Conservation (phyloP, 2,329 filamentous ascomycete species). For the Didymella lethalis region DNA sequence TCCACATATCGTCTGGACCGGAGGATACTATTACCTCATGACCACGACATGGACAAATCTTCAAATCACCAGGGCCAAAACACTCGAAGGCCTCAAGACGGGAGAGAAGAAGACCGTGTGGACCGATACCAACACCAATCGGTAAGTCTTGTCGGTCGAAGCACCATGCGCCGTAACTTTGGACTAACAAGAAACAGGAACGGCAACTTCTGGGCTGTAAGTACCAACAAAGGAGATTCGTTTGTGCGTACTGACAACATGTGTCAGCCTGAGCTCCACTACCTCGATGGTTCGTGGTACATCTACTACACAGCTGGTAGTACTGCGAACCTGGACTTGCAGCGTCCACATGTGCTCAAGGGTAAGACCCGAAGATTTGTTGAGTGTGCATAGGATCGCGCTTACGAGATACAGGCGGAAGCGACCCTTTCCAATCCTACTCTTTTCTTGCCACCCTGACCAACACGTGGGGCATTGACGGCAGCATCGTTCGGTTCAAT, state of each 20-base stretch:
- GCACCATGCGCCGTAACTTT: background rate
- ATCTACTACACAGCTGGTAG: constrained; percentile 65
- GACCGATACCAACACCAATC: constrained; percentile 55
- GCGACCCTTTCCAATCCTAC: constrained; percentile 61
- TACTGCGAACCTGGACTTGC: constrained; percentile 56
- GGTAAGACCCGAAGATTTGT: constrained; percentile 44
- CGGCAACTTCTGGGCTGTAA: constrained; percentile 59
- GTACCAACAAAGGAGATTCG: background rate
- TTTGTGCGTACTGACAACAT: background rate
- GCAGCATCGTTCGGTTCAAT: constrained; percentile 60
- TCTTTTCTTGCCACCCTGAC: constrained; percentile 59
- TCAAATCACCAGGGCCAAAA: constrained; percentile 62
- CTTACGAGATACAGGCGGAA: constrained; percentile 52
- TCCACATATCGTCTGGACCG: constrained; percentile 61
- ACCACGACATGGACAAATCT: constrained; percentile 65
- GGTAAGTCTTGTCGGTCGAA: background rate
- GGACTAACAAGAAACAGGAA: constrained; percentile 44
- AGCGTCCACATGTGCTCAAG: constrained; percentile 62
- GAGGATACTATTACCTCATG: constrained; percentile 65
- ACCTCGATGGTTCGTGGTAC: constrained; percentile 59
- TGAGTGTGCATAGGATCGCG: background rate
- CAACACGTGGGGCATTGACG: constrained; percentile 59
- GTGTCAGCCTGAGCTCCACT: constrained; percentile 60
- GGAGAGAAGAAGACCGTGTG: constrained; percentile 62
- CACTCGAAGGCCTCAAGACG: constrained; percentile 64